phyloP scores from a whole-genome alignment of 257 asterid species.

The Solanum dulcamara region DNA sequence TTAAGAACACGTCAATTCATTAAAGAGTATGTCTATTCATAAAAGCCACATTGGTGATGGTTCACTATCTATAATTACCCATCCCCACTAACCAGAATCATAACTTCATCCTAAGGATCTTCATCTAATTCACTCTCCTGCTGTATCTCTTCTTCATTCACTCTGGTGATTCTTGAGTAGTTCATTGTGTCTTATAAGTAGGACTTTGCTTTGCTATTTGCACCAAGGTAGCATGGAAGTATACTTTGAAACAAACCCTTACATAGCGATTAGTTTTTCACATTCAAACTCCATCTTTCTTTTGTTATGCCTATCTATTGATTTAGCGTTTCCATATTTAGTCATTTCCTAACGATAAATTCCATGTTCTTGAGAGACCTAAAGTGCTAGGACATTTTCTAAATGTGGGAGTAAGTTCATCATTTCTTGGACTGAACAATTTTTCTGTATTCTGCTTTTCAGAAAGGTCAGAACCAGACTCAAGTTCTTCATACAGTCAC shows the following conservation, averaged over 20 bases:
- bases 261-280: background rate
- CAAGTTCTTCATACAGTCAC: conserved; percentile 20
- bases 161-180: background rate
- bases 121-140: background rate
- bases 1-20: background rate
- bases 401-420: background rate
- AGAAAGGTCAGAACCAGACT: conserved; percentile 54
- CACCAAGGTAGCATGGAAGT: background rate
- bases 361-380: background rate
- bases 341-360: background rate
- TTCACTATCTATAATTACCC: background rate
- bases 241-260: background rate
- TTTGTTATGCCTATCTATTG: background rate
- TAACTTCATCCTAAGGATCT: background rate
- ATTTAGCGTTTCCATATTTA: background rate
- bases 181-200: background rate
- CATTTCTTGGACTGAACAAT: background rate
- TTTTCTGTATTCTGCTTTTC: conserved; percentile 11
- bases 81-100: background rate
- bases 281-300: background rate
- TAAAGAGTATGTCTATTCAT: background rate
- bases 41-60: background rate
- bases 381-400: too few species aligned
- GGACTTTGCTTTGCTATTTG: background rate
- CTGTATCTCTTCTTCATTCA: background rate